phyloP scores from a whole-genome alignment of 2,329 filamentous ascomycete species.

The Aspergillus bombycis region DNA sequence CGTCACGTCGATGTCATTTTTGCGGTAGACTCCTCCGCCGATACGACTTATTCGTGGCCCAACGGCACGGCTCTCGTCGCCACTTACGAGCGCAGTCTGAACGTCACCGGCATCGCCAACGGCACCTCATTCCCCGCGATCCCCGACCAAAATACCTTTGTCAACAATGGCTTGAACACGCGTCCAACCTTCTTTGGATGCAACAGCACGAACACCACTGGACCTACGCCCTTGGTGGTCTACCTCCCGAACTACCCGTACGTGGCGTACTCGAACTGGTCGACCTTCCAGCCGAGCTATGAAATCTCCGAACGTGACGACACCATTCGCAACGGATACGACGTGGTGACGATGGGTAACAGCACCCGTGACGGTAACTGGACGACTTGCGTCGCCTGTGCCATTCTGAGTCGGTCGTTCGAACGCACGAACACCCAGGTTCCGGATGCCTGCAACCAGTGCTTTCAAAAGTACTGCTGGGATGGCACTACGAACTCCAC shows the following conservation, averaged over 20 bases:
- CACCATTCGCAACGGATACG: slow-evolving; percentile 84
- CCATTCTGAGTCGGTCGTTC: slow-evolving; percentile 74
- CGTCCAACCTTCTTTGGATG: slow-evolving; percentile 80
- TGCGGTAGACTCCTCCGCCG: slow-evolving; percentile 73
- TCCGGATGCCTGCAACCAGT: slow-evolving; percentile 70
- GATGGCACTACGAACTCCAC: slow-evolving; percentile 64
- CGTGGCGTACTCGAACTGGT: slow-evolving; percentile 72
- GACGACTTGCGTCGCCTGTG: slow-evolving; percentile 81
- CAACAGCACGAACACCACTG: slow-evolving; percentile 63
- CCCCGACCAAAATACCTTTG: slow-evolving; percentile 72
- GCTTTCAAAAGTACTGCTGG: slow-evolving; percentile 87
- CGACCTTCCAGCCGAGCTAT: slow-evolving; percentile 72
- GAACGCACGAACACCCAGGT: slow-evolving; percentile 67
- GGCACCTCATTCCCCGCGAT: slow-evolving; percentile 70
- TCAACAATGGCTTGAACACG: slow-evolving; percentile 73
- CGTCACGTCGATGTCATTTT: slow-evolving; percentile 77
- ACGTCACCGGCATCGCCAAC: slow-evolving; percentile 58
- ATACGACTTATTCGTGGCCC: slow-evolving; percentile 69
- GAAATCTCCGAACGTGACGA: slow-evolving; percentile 67
- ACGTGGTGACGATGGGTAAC: slow-evolving; percentile 80
- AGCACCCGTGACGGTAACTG: slow-evolving; percentile 71
- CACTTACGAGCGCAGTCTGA: slow-evolving; percentile 67
- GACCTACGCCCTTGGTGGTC: slow-evolving; percentile 68
- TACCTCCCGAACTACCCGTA: slow-evolving; percentile 91
- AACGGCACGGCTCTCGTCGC: slow-evolving; percentile 74